A percentile compares a stretch with the other conserved stretches of the same genome.
These are phyloP conservation scores for Erysimum cheiranthoides DNA, from an alignment of 345 rosid species.

Conservation along the genomic window DNA sequence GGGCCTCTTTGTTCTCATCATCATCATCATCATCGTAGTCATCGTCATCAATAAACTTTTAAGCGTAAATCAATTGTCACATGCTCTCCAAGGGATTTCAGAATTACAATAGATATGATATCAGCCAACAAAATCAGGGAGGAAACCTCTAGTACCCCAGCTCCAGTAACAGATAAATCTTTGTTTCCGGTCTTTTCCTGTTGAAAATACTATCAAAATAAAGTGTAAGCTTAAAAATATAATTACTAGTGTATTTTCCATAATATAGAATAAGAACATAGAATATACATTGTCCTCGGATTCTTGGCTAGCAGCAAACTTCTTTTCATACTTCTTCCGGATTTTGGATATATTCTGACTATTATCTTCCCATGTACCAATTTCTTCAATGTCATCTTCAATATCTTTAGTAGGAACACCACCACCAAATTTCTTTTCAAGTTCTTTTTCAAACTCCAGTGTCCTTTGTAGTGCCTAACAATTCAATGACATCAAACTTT, in stretches of 20 bases:
- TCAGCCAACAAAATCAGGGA: conserved; percentile 29
- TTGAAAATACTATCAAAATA: conserved; percentile 37
- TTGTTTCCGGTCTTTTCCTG: conserved; percentile 81
- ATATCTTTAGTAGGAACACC: conserved; percentile 67
- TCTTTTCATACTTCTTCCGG: conserved; percentile 90
- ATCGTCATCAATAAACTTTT: neutral
- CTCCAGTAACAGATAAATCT: conserved; percentile 87
- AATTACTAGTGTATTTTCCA: conserved; percentile 30
- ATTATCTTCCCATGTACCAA: conserved; percentile 67
- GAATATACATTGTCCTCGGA: conserved; percentile 58
- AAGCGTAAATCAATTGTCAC: too few species aligned
- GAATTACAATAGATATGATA: too few species aligned
- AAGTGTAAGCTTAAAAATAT: conserved; percentile 8
- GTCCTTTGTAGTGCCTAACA: conserved; percentile 91
- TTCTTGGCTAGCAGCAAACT: conserved; percentile 86
- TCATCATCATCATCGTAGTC: conserved; percentile 18
- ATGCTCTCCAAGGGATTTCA: too few species aligned
- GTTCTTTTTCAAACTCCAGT: conserved; percentile 91
- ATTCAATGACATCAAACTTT: conserved; percentile 39
- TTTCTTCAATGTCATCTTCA: conserved; percentile 79
- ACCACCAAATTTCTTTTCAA: conserved; percentile 96
- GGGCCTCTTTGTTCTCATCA: conserved; percentile 3
- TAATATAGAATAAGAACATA: neutral
- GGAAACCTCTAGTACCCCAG: conserved; percentile 79
- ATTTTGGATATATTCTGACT: conserved; percentile 80